Conservation (phyloP, 495 filamentous ascomycete species). For the Endocarpon pusillum region DNA sequence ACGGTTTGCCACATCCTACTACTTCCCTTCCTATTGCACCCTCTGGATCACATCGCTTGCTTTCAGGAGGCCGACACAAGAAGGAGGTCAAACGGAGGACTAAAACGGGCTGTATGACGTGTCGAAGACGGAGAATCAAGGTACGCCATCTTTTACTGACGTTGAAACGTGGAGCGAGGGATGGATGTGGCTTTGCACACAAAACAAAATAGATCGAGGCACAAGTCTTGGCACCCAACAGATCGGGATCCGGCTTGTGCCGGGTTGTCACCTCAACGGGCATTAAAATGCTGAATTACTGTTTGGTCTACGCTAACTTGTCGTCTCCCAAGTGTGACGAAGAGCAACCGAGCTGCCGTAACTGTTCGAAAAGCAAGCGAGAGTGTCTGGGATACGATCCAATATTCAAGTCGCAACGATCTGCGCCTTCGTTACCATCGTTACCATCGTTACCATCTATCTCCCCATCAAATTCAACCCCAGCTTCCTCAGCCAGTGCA, state of each 20-base stretch:
- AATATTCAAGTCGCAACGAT: slow-evolving; percentile 81
- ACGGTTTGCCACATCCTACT: too few relatives aligned
- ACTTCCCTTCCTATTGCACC: too few relatives aligned
- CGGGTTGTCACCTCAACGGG: slow-evolving; percentile 14
- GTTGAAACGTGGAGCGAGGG: slow-evolving; percentile 10
- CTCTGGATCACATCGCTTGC: too few relatives aligned
- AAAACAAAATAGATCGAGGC: slow-evolving; percentile 16
- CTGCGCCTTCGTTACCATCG: slow-evolving; percentile 63
- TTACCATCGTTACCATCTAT: slow-evolving; percentile 41
- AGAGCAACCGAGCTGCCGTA: slow-evolving; percentile 81
- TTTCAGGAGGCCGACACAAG: slow-evolving; percentile 75
- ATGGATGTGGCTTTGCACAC: slow-evolving; percentile 11
- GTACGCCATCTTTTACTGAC: slow-evolving; percentile 36
- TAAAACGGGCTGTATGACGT: slow-evolving; percentile 94
- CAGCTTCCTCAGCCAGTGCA: slow-evolving; percentile 21
- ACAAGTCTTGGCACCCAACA: slow-evolving; percentile 17
- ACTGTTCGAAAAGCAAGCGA: slow-evolving; percentile 95
- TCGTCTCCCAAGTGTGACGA: slow-evolving; percentile 69
- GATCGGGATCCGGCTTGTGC: too few relatives aligned
- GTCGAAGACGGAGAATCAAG: slow-evolving; percentile 95
- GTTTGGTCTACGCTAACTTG: slow-evolving; percentile 8
- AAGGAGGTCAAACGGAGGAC: slow-evolving; percentile 98
- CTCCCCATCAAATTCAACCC: slow-evolving; percentile 28
- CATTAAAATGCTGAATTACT: slow-evolving; percentile 9
- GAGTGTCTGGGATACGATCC: slow-evolving; percentile 97